Evolutionary conservation across 2,329 filamentous ascomycete genomes (phyloP), one percentile per base, ranked within the genome.

Genomic region (Xylaria sp.): DNA sequence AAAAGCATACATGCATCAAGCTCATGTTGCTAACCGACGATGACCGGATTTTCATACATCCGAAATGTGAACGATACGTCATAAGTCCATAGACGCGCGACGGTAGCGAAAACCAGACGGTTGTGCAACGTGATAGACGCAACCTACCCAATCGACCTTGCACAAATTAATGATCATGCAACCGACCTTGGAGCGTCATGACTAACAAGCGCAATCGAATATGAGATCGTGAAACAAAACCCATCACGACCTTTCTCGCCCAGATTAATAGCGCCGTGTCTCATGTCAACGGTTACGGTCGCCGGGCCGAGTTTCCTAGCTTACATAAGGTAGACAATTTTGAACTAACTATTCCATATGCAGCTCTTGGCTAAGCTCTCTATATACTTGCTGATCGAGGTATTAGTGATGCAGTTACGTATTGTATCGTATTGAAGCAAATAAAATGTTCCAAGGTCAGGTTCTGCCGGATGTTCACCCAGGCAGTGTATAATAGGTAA

Each of bases 261-360:
- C 8, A 63, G 51, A 37, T 4, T 23, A 28, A 44, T 59, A 58
- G 50, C 20, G 41, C 39, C 25, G 18, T 18, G 4, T 23, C 23
- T 13, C 15, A n/a, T 23, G 8, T 44, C 15, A 46, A 37, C 52
- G 9, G 20, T 20, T n/a, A 20, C 55, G 39, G 56, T 32, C 39
- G 39, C 25, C 63, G 63, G 63, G 48, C 63, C 63, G 63, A 60
- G 56, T 54, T 65, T 5, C 63, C 63, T 65, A 59, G 12, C 55
- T 34, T 23, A 15, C 46, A 41, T 23, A 32, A 37, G 2, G 12
- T 18, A 18, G 12, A 5, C 13, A 13, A 51, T 1, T 5, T 34
- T 6, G 25, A n/a, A 20, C 15, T 55, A 18, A 20, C 20, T 12
- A 15, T 28, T 18, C 3, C 39, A 12, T 46, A 2, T 25, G 23